Evolutionary conservation across 495 filamentous ascomycete genomes (phyloP).

Genomic region (Letharia columbiana): DNA sequence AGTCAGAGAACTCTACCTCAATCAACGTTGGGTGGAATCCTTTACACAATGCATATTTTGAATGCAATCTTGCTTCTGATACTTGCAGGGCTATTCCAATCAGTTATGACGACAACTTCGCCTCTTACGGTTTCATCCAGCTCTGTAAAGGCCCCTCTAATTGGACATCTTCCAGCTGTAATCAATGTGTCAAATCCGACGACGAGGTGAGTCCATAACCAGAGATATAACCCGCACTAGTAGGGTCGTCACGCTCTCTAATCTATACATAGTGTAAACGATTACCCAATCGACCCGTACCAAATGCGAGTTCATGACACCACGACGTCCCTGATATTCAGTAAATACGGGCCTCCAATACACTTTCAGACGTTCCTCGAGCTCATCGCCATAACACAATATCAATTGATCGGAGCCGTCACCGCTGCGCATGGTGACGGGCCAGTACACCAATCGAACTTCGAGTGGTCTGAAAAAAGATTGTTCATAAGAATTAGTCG

Average conservation of each 20-base stretch:
- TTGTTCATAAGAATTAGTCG: not conserved
- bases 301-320: slow-evolving; percentile 3
- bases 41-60: no score
- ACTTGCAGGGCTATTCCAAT: no score
- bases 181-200: not conserved
- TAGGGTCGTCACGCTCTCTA: not conserved
- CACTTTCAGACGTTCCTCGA: not conserved
- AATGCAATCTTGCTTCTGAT: no score
- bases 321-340: not conserved
- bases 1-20: no score
- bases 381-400: not conserved
- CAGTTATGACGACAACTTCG: no score
- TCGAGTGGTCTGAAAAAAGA: not conserved
- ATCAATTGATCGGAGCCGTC: not conserved
- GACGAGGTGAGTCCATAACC: not conserved
- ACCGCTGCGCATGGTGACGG: not conserved
- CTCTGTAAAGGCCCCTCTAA: no score
- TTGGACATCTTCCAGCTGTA: not conserved
- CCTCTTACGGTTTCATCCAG: no score
- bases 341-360: not conserved
- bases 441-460: not conserved
- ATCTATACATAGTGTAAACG: not conserved
- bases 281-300: not conserved
- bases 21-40: no score
- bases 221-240: not conserved